Base-by-base conservation (phyloP, 1,284 basidiomycete species). In the Volvariella volvacea region DNA sequence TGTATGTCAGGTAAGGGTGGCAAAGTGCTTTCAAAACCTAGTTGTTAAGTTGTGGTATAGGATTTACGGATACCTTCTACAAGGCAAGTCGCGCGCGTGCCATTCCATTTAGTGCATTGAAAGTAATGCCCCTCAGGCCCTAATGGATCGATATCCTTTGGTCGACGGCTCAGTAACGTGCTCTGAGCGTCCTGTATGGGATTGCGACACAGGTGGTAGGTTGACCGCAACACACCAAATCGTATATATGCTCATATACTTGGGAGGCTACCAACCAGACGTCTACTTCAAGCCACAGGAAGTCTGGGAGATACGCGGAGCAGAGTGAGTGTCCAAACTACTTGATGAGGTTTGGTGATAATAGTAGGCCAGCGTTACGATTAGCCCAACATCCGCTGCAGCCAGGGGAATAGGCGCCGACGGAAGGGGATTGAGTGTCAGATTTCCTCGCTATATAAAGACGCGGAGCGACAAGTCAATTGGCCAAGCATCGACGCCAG, bases 271-370 rank as follows among this genome's bases (percentile, higher is more conserved):
- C 21, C 71, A 63, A 41, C 93, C 93, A 0, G 78, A 87, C 49
- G 80, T 93, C 2, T 94, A 88, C 72, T 93, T 94, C 63, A 74
- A 76, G 51, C 92, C 93, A 3, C 68, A 69, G 46, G 89, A 94
- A 60, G 88, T 93, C 25, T 94, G 92, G 91, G 91, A 95, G 65
- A 85, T 96, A 48, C 76, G 88, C 17, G 91, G 91, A 15, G 92
- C 93, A 43, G 91, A 94, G 87, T 90, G 56, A 62, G 76, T 20
- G 17, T 36, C 41, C 39, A 20, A 15, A 16, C 25, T 28, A 28
- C 21, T 39, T 21, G 20, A 39, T 25, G 10, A 40, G 42, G 22
- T 17, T 47, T 41, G 4, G 22, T 37, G 12, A 28, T 6, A n/a
- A n/a, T 19, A 25, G 16, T 25, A 33, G 39, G 45, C 16, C 52